Base-by-base conservation (phyloP, 1,284 basidiomycete species). In the Sporisorium reilianum region DNA sequence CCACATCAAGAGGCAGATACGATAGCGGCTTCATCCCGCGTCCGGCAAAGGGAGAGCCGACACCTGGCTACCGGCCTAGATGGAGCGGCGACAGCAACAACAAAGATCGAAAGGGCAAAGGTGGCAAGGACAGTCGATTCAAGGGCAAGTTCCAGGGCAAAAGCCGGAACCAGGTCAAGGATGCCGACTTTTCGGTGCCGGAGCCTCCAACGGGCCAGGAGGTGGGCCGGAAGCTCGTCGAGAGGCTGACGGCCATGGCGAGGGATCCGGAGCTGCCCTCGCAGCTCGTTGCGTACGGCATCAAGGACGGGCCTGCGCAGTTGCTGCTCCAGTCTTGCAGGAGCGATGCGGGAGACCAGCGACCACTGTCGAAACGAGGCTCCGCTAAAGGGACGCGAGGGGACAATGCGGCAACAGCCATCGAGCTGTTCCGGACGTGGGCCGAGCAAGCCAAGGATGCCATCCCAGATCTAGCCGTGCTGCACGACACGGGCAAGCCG, bases 261-360 rank as follows among this genome's bases (percentile, higher is more conserved):
- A 34, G 57, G 18, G 52, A 65, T 30, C 60, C 65, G 2, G 55
- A 70, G 2, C 25, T 75, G 30, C 60, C 60, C 0, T 30, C 40
- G 5, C 63, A 70, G 42, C 62, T 75, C 5, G 63, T 61, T 2
- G 58, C 59, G 10, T 75, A 75, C 28, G 72, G 72, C 3, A 41
- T 75, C 48, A 75, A 70, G 20, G 72, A 61, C 25, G 50, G 36
- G 7, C 46, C 59, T 4, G 66, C 64, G 2, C 52, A 44, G 6
- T 5, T 60, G 23, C 23, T 75, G 25, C 49, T 69, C 1, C 50
- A 61, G 12, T 26, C 26, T 20, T 34, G 30, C n/a, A 5, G 0
- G 28, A n/a, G 50, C 5, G 7, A 30, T 2, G 40, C 23, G 2
- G 45, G 25, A 28, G 38, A 45, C 2, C 22, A 18, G n/a, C 18